phyloP scores from a whole-genome alignment of 2,329 filamentous ascomycete genomes.

The Alternaria novae-zelandiae region DNA sequence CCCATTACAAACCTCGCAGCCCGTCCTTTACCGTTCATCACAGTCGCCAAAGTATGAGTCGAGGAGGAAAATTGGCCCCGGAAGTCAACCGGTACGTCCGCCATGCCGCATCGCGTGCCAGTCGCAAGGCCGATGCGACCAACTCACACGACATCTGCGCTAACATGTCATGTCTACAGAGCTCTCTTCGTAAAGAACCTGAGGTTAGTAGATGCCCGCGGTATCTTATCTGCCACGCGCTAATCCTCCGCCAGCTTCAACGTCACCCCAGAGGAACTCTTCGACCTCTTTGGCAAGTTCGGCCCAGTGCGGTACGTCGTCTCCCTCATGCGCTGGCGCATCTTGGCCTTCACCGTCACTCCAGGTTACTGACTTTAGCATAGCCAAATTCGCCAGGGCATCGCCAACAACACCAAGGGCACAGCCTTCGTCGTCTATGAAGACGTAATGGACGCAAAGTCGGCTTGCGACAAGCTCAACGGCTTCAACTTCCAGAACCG shows the following conservation, averaged over 20 bases:
- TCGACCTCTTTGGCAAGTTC: conserved; percentile 98
- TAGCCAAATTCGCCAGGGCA: conserved; percentile 98
- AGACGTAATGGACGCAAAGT: conserved; percentile 98
- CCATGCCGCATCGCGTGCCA: conserved; percentile 21
- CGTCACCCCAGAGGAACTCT: conserved; percentile 96
- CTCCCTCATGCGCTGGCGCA: conserved; percentile 11
- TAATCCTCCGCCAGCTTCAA: conserved; percentile 74
- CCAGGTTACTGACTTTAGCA: conserved; percentile 26
- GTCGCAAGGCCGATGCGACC: conserved; percentile 25
- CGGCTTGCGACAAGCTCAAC: conserved; percentile 99
- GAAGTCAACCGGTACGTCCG: conserved; percentile 92
- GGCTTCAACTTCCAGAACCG: conserved; percentile 99
- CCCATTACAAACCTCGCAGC: conserved; percentile 27
- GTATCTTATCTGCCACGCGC: not conserved
- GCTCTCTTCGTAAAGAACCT: conserved; percentile 99
- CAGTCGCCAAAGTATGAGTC: conserved; percentile 79
- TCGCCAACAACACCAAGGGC: conserved; percentile 95
- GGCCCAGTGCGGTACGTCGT: conserved; percentile 83
- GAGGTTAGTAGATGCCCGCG: conserved; percentile 65
- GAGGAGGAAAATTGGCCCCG: conserved; percentile 94
- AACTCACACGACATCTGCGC: conserved; percentile 38
- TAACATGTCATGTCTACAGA: conserved; percentile 59
- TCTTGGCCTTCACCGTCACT: not conserved
- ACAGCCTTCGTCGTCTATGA: conserved; percentile 99
- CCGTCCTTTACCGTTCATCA: conserved; percentile 24